A percentile compares a stretch with the other conserved stretches of the same genome.
Conservation (phyloP, 352 stramenopile genomes). For the Pythium volutum region DNA sequence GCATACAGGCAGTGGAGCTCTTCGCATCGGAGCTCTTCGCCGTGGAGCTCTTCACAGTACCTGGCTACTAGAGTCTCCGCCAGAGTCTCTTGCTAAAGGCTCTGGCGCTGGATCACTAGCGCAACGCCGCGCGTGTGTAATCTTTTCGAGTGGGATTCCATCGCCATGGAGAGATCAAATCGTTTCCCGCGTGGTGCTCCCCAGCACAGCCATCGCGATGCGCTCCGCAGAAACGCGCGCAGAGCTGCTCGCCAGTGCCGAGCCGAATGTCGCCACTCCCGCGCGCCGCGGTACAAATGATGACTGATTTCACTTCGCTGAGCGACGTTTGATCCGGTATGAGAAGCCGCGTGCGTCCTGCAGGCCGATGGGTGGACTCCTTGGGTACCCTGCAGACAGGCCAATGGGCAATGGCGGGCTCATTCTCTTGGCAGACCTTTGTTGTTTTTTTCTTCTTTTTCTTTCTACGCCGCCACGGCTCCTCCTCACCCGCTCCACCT, state of each 20-base stretch:
- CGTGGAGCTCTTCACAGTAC: too few species aligned
- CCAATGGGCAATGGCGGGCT: neutral
- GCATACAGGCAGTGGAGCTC: too few species aligned
- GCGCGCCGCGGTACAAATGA: constrained; percentile 4
- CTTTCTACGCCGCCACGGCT: neutral
- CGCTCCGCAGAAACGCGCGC: too few species aligned
- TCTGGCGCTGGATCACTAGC: too few species aligned
- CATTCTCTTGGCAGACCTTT: neutral
- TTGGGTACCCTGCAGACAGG: neutral
- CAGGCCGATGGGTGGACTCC: constrained; percentile 18
- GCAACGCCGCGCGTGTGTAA: neutral
- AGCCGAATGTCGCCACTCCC: too few species aligned
- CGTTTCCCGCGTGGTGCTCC: neutral
- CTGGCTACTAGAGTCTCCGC: too few species aligned
- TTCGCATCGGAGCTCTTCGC: too few species aligned
- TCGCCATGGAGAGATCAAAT: neutral
- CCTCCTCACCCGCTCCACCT: too few species aligned
- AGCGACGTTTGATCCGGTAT: neutral
- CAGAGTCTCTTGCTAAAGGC: too few species aligned
- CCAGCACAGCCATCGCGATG: neutral
- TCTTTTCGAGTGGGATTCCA: neutral
- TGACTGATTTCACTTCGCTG: constrained; percentile 6
- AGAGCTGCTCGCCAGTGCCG: constrained; percentile 2
- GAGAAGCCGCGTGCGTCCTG: constrained; percentile 15
- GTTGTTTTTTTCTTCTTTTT: neutral